A percentile compares a stretch with the other conserved stretches of the same genome.
These are phyloP conservation scores for Ceratocystis eucalypticola DNA, from an alignment of 2,329 filamentous ascomycete genomes.

Conservation along the genomic window DNA sequence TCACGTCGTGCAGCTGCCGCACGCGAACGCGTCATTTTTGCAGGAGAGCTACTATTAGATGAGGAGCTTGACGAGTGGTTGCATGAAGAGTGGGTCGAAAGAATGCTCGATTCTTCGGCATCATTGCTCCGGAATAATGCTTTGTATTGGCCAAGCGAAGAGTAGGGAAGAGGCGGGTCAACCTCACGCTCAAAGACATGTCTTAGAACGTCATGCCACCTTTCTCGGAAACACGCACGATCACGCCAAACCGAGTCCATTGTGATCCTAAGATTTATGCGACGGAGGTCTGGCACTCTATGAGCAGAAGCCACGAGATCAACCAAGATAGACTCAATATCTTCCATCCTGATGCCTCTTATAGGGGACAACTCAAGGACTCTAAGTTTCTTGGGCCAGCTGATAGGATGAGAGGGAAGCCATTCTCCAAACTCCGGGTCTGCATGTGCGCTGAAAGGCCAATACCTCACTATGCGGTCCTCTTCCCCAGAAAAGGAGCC, in stretches of 20 bases:
- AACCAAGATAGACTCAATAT: conserved; percentile 63
- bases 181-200: conserved; percentile 47
- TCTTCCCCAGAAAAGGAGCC: not conserved
- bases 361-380: conserved; percentile 63
- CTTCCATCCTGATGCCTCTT: conserved; percentile 55
- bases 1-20: not conserved
- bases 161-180: conserved; percentile 28
- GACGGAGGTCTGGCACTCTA: conserved; percentile 51
- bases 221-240: conserved; percentile 62
- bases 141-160: conserved; percentile 12
- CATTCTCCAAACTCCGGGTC: not conserved
- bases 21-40: not conserved
- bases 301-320: conserved; percentile 62
- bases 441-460: no score
- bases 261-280: conserved; percentile 61
- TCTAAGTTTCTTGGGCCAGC: conserved; percentile 62
- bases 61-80: not conserved
- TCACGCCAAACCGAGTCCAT: conserved; percentile 71
- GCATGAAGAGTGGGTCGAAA: not conserved
- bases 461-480: not conserved
- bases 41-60: no score
- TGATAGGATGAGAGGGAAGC: conserved; percentile 22
- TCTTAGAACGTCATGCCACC: conserved; percentile 60
- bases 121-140: not conserved
- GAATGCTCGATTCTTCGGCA: not conserved